Conservation (phyloP, 768 basidiomycete genomes). For the Antrodiella citrinella region DNA sequence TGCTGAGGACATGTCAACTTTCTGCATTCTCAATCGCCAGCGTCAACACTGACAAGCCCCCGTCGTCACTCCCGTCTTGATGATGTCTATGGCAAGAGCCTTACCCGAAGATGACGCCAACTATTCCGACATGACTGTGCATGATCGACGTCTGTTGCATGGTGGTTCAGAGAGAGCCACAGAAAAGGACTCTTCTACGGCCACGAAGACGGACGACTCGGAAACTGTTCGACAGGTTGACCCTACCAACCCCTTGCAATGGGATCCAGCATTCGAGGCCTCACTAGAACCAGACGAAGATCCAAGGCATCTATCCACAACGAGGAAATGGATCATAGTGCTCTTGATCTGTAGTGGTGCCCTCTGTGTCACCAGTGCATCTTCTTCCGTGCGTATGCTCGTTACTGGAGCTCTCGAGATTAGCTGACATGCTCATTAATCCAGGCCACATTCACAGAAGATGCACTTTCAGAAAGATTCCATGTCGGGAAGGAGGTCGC, state of each 20-base stretch:
- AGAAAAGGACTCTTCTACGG: no score
- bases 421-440: neutral
- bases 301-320: slow-evolving; percentile 14
- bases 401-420: neutral
- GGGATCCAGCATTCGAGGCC: slow-evolving; percentile 10
- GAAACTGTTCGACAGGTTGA: neutral
- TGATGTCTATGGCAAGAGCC: no score
- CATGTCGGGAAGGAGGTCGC: slow-evolving; percentile 46
- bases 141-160: no score
- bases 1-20: no score
- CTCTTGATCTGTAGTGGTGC: slow-evolving; percentile 18
- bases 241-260: neutral
- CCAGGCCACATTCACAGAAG: slow-evolving; percentile 58
- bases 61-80: no score
- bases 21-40: no score
- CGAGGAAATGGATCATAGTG: slow-evolving; percentile 20
- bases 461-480: slow-evolving; percentile 42
- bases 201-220: neutral
- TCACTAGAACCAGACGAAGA: slow-evolving; percentile 19
- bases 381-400: slow-evolving; percentile 39
- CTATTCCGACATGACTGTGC: no score
- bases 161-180: no score
- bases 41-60: no score
- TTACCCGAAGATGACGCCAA: no score
- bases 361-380: slow-evolving; percentile 36